These are phyloP conservation scores for Suillus cothurnatus DNA, from an alignment of 768 basidiomycete species.

Conservation along the genomic window DNA sequence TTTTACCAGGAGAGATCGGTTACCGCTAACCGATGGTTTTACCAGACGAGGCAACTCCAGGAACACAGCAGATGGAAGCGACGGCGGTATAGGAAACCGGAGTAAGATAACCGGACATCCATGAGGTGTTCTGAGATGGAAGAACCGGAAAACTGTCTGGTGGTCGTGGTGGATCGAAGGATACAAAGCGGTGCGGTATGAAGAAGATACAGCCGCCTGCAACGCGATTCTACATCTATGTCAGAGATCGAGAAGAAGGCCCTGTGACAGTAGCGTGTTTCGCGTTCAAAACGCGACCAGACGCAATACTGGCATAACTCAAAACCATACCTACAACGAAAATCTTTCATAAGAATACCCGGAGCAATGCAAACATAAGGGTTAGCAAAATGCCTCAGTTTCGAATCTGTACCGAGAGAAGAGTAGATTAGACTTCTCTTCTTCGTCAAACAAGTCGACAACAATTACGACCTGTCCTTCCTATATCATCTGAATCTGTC, in stretches of 20 bases:
- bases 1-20: constrained; percentile 47
- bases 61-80: constrained; percentile 47
- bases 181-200: constrained; percentile 29
- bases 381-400: constrained; percentile 60
- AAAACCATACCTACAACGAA: constrained; percentile 49
- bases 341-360: neutral
- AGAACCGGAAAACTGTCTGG: constrained; percentile 34
- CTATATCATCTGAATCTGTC: constrained; percentile 72
- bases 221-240: constrained; percentile 86
- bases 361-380: neutral
- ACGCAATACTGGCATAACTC: constrained; percentile 76
- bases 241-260: constrained; percentile 55
- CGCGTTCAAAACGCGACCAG: constrained; percentile 81
- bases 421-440: constrained; percentile 76
- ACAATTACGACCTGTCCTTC: constrained; percentile 67
- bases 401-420: constrained; percentile 82
- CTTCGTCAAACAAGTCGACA: constrained; percentile 78
- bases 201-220: constrained; percentile 68
- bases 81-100: constrained; percentile 32
- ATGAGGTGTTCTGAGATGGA: constrained; percentile 49
- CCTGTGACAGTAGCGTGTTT: constrained; percentile 71
- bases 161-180: constrained; percentile 23
- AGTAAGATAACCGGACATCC: constrained; percentile 44
- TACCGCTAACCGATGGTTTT: constrained; percentile 57
- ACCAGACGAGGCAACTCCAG: constrained; percentile 59